A percentile compares a stretch with the other conserved stretches of the same genome.
Conservation (phyloP, 2,329 filamentous ascomycete genomes). For the Fusarium drepaniforme region DNA sequence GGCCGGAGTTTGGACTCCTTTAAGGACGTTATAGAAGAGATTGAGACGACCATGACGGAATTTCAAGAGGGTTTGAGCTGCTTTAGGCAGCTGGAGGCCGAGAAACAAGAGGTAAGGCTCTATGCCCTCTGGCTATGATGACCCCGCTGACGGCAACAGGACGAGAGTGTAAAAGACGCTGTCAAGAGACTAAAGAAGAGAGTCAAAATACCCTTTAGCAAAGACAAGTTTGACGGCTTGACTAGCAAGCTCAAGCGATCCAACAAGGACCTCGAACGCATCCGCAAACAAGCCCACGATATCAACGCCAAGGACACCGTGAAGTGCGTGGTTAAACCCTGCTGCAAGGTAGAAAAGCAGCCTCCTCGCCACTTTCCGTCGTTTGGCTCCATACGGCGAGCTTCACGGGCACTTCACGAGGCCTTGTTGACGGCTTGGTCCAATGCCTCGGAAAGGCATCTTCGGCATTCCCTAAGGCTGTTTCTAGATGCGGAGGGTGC, state of each 20-base stretch:
- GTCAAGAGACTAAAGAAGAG: neutral
- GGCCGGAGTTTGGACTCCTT: neutral
- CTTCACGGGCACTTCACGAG: neutral
- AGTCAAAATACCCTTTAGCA: neutral
- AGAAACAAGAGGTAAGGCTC: neutral
- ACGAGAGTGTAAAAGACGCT: neutral
- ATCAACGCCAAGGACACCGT: neutral
- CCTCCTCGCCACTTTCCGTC: neutral
- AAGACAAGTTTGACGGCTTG: neutral
- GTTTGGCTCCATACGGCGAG: neutral
- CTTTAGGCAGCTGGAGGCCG: neutral
- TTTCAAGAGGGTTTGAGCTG: neutral
- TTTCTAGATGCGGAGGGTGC: neutral
- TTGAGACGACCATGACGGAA: neutral
- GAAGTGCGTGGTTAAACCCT: neutral
- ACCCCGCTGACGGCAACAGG: neutral
- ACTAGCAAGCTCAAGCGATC: neutral
- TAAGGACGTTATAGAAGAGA: neutral
- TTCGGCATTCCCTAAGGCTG: neutral
- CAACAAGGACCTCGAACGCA: slow-evolving; percentile 1
- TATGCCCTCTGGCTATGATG: neutral
- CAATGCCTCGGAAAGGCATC: neutral
- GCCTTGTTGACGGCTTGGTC: slow-evolving; percentile 2
- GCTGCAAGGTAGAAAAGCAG: neutral
- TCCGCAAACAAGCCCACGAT: neutral